Conservation (phyloP, 1,139 yeast species). For the Suhomyces ambrosiae region DNA sequence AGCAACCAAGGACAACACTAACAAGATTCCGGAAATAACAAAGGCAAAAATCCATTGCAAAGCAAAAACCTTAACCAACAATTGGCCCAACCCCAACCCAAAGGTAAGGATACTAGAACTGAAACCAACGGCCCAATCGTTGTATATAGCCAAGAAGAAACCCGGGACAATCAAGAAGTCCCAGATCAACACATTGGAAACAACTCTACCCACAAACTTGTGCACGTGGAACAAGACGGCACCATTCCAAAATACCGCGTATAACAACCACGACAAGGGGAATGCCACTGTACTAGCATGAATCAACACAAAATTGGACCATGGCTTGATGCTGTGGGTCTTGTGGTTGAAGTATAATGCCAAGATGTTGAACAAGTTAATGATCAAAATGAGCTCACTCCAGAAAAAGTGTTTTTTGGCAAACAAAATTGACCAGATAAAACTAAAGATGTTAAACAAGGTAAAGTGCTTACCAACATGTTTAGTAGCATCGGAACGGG, state of each 20-base stretch:
- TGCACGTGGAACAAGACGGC: conserved; percentile 65
- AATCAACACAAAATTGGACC: conserved; percentile 54
- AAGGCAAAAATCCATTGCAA: conserved; percentile 86
- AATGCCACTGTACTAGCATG: conserved; percentile 69
- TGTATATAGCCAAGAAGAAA: conserved; percentile 55
- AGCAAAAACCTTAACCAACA: conserved; percentile 67
- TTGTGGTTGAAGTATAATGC: conserved; percentile 60
- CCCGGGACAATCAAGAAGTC: conserved; percentile 70
- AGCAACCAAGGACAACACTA: conserved; percentile 48
- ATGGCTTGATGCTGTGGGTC: conserved; percentile 57
- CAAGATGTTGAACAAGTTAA: conserved; percentile 61
- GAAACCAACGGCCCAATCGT: conserved; percentile 74
- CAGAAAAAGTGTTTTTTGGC: conserved; percentile 56
- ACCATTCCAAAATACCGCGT: conserved; percentile 81
- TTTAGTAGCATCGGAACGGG: conserved; percentile 28
- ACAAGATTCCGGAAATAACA: conserved; percentile 57
- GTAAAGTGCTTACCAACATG: conserved; percentile 63
- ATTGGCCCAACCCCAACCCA: conserved; percentile 71
- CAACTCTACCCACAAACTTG: conserved; percentile 60
- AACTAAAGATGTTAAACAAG: conserved; percentile 58
- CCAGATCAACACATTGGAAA: conserved; percentile 79
- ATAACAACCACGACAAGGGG: conserved; percentile 75
- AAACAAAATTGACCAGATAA: conserved; percentile 64
- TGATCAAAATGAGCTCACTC: conserved; percentile 58
- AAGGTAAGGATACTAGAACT: conserved; percentile 57